Percentiles rank a stretch among this genome's conserved stretches.
Conservation (phyloP, 2,329 filamentous ascomycete species). For the Alternaria infectoria region DNA sequence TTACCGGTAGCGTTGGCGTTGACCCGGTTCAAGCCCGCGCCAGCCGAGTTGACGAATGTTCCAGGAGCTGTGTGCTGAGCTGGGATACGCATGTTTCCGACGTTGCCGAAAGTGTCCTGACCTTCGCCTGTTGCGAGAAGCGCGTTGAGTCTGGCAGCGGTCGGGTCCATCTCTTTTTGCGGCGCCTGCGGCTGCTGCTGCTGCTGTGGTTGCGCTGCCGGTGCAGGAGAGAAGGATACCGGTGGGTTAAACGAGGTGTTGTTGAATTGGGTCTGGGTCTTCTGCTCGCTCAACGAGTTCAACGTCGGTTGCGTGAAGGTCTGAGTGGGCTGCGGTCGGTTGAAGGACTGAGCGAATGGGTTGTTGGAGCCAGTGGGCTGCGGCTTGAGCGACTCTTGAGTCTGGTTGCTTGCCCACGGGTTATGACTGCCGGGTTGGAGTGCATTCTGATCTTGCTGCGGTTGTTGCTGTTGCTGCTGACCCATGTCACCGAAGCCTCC, state of each 20-base stretch:
- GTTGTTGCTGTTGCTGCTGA: conserved; percentile 49
- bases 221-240: conserved; percentile 53
- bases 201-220: conserved; percentile 50
- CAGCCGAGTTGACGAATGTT: conserved; percentile 95
- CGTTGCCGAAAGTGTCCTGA: conserved; percentile 96
- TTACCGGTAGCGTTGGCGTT: conserved; percentile 73
- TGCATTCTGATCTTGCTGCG: conserved; percentile 64
- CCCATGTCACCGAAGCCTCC: conserved; percentile 41
- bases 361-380: conserved; percentile 97
- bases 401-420: conserved; percentile 74
- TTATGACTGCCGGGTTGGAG: conserved; percentile 88
- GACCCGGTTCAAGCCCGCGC: conserved; percentile 75
- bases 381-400: conserved; percentile 73
- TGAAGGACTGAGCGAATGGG: conserved; percentile 82
- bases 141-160: conserved; percentile 78
- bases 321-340: conserved; percentile 64
- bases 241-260: conserved; percentile 58
- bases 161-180: conserved; percentile 59
- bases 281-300: conserved; percentile 80
- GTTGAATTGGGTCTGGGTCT: conserved; percentile 70
- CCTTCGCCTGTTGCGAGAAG: conserved; percentile 88
- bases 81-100: conserved; percentile 93
- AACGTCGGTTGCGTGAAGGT: conserved; percentile 70
- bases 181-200: conserved; percentile 48
- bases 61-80: conserved; percentile 96